Base-by-base conservation (phyloP, 2,329 filamentous ascomycete species). In the Trichophyton verrucosum region DNA sequence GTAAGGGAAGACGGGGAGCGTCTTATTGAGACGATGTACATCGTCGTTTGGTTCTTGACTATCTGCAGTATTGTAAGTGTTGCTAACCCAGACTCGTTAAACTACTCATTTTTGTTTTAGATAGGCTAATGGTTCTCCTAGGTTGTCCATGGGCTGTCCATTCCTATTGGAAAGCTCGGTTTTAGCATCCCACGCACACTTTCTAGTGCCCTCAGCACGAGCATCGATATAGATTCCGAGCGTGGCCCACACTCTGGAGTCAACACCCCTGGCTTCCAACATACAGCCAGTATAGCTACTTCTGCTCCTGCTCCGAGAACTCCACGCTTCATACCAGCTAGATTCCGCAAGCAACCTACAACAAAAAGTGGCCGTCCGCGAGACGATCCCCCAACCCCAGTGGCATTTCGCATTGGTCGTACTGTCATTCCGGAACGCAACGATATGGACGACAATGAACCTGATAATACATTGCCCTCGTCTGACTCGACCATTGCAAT, bases 21-120 rank as follows among this genome's bases (percentile, higher is more conserved):
- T 7, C 75, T 95, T 1, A 78, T 78, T 3, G 88, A 95, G 64
- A 79, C 83, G 0, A 81, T 89, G 59, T 79, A 78, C 1, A 78
- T 92, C 0, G 82, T 95, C 0, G 86, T 96, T 17, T 96, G 91
- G 91, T 96, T 96, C 68, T 74, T 95, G 58, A 81, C 84, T 7
- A 84, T 94, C 20, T 92, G 88, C 74, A 94, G 88, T 65, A 86
- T 95, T 62, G 87, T 91, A 76, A 79, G 85, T 78, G 44, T 22
- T 42, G 17, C 17, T 60, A 36, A 17, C n/a, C 61, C 24, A 24
- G 13, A 27, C 5, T 5, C 3, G 13, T 9, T n/a, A 22, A 40
- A 20, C 22, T 8, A 11, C 20, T 44, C 9, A 30, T 30, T 13
- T n/a, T 13, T 38, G 33, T 3, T 4, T 38, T 27, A 15, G 8